phyloP scores from a whole-genome alignment of 805 yeast genomes.

The Lipomyces sp. region DNA sequence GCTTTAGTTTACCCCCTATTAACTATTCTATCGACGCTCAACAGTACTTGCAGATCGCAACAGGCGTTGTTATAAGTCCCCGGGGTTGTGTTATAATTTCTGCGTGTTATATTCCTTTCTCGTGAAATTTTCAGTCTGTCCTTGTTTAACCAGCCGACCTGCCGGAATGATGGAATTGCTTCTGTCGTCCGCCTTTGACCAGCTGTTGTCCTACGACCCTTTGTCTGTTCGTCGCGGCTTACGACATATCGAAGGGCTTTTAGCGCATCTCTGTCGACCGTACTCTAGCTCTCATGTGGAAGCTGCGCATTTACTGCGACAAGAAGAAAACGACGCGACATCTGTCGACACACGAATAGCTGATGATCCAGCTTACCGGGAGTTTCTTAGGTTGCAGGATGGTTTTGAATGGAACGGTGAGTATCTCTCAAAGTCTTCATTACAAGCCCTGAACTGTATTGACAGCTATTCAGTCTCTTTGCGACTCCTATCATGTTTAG shows the following conservation, averaged over 20 bases:
- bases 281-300: background rate
- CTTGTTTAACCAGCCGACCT: too few relatives aligned
- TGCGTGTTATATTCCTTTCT: too few relatives aligned
- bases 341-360: slow-evolving; percentile 13
- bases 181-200: slow-evolving; percentile 26
- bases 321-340: background rate
- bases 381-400: slow-evolving; percentile 51
- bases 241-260: slow-evolving; percentile 28
- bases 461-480: slow-evolving; percentile 21
- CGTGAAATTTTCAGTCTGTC: too few relatives aligned
- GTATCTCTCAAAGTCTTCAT: slow-evolving; percentile 31
- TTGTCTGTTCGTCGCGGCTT: slow-evolving; percentile 26
- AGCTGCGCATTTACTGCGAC: background rate
- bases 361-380: slow-evolving; percentile 29
- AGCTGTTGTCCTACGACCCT: slow-evolving; percentile 28
- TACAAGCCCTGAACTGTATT: background rate
- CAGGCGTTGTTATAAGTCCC: too few relatives aligned
- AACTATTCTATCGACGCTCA: too few relatives aligned
- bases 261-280: slow-evolving; percentile 26
- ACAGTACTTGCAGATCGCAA: too few relatives aligned
- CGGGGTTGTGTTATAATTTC: too few relatives aligned
- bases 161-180: too few relatives aligned
- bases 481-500: slow-evolving; percentile 30
- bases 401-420: slow-evolving; percentile 52
- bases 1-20: too few relatives aligned